These are phyloP conservation scores for Scolecobasidium constrictum DNA, from an alignment of 2,329 filamentous ascomycete genomes.

Conservation along the genomic window DNA sequence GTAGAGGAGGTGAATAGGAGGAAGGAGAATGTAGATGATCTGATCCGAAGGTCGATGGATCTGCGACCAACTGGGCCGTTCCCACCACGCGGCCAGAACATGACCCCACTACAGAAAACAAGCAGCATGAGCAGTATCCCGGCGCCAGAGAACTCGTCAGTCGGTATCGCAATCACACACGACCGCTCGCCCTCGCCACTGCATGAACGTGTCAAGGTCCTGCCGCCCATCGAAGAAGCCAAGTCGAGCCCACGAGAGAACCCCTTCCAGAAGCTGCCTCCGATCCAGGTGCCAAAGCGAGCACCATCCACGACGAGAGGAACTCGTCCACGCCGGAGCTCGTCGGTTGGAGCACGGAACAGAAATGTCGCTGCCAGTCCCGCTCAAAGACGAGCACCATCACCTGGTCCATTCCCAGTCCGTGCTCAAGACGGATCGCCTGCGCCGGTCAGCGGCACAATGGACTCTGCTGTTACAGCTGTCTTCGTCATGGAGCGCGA, in stretches of 20 bases:
- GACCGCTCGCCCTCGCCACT: neutral
- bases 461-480: neutral
- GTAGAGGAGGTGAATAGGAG: slow-evolving; percentile 9
- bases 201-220: neutral
- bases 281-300: slow-evolving; percentile 6
- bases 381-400: neutral
- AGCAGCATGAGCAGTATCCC: slow-evolving; percentile 1
- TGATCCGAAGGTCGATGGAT: slow-evolving; percentile 9
- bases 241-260: slow-evolving; percentile 3
- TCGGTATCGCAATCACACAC: neutral
- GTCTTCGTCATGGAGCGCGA: slow-evolving; percentile 1
- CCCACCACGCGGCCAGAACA: neutral
- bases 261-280: slow-evolving; percentile 7
- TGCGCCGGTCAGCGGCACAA: neutral
- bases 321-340: slow-evolving; percentile 6
- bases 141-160: neutral
- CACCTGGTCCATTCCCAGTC: neutral
- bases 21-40: slow-evolving; percentile 8
- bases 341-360: slow-evolving; percentile 1
- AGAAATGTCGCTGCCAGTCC: neutral
- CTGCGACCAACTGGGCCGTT: slow-evolving; percentile 8
- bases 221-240: slow-evolving; percentile 1
- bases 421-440: slow-evolving; percentile 2
- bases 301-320: slow-evolving; percentile 1
- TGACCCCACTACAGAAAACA: neutral